Conservation (phyloP, 148 eudicot species). For the Selenicereus undatus region DNA sequence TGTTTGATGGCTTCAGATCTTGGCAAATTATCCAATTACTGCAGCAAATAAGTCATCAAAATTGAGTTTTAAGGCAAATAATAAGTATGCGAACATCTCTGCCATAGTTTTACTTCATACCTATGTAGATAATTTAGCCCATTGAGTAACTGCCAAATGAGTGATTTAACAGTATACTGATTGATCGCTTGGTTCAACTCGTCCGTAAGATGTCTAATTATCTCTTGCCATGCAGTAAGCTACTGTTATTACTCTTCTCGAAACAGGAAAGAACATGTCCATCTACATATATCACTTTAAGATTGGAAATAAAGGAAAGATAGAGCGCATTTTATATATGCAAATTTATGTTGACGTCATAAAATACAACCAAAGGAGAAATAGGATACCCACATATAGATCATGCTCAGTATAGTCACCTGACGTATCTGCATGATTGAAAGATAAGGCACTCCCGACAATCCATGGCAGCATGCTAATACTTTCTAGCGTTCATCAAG, state of each 20-base stretch:
- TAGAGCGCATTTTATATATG: background rate
- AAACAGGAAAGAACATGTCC: background rate
- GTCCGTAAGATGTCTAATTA: conserved; percentile 91
- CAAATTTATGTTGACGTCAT: too few relatives aligned
- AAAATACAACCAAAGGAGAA: background rate
- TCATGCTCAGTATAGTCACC: conserved; percentile 97
- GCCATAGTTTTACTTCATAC: too few relatives aligned
- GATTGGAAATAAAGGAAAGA: background rate
- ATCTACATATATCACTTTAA: background rate
- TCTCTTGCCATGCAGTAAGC: conserved; percentile 49
- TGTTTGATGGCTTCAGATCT: too few relatives aligned
- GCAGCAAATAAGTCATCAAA: too few relatives aligned
- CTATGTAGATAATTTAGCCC: conserved; percentile 97
- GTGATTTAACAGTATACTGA: conserved; percentile 78
- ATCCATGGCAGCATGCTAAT: too few relatives aligned
- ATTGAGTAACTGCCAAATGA: conserved; percentile 96
- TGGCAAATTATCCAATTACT: too few relatives aligned
- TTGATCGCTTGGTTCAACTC: too few relatives aligned
- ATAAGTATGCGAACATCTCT: too few relatives aligned
- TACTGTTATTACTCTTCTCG: background rate
- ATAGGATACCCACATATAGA: conserved; percentile 66
- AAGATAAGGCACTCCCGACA: too few relatives aligned
- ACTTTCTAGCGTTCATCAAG: too few relatives aligned
- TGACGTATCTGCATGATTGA: conserved; percentile 89
- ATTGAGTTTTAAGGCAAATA: too few relatives aligned